These are phyloP conservation scores for Trametes pubescens DNA, from an alignment of 1,284 basidiomycete genomes.

Conservation along the genomic window DNA sequence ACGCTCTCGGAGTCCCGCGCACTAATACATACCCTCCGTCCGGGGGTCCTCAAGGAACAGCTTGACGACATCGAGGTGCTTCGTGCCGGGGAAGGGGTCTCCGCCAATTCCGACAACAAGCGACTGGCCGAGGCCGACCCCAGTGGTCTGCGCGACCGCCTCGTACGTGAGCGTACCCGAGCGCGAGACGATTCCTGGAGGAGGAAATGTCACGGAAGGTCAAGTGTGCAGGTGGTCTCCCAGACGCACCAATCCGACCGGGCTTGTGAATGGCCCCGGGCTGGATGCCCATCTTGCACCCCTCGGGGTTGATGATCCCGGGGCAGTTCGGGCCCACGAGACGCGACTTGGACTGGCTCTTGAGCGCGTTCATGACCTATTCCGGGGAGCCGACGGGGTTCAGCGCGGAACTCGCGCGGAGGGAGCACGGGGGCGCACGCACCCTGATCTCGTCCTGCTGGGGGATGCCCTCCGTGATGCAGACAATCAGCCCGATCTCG, in stretches of 20 bases:
- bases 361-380: constrained; percentile 92
- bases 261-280: constrained; percentile 97
- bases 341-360: constrained; percentile 93
- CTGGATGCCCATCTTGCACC: constrained; percentile 99
- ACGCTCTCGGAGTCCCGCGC: too few species aligned
- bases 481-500: constrained; percentile 96
- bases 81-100: constrained; percentile 98
- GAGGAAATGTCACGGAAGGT: background rate
- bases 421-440: constrained; percentile 33
- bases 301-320: constrained; percentile 95
- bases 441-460: constrained; percentile 95
- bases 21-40: constrained; percentile 74
- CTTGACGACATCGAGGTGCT: constrained; percentile 96
- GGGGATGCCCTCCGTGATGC: constrained; percentile 97
- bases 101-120: constrained; percentile 98
- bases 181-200: constrained; percentile 92
- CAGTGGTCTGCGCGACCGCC: constrained; percentile 94
- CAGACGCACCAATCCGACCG: constrained; percentile 84
- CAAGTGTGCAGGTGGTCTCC: background rate
- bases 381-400: background rate
- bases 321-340: constrained; percentile 98
- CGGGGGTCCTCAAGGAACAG: constrained; percentile 94
- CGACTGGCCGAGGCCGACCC: constrained; percentile 96
- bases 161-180: constrained; percentile 96
- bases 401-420: constrained; percentile 1